These are phyloP conservation scores for Candolleomyces aberdarensis DNA, from an alignment of 768 basidiomycete genomes.

Conservation along the genomic window DNA sequence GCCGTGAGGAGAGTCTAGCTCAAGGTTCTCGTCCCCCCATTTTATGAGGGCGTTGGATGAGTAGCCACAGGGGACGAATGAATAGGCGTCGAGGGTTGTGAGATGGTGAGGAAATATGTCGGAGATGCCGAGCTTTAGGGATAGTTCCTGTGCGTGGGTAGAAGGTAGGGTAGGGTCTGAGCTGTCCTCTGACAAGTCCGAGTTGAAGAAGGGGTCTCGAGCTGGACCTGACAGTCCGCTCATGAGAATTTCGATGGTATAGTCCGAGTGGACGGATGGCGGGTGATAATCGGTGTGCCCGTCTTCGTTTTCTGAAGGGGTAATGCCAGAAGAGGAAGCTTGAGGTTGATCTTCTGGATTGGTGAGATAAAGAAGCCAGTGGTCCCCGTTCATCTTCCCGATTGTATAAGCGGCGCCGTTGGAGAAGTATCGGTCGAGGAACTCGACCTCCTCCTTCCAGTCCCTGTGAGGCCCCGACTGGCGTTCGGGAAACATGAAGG, in stretches of 20 bases:
- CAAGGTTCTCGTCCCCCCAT: conserved; percentile 44
- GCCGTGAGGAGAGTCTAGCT: conserved; percentile 12
- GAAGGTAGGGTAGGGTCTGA: conserved; percentile 37
- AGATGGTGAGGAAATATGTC: conserved; percentile 76
- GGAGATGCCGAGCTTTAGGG: conserved; percentile 72
- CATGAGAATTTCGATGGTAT: conserved; percentile 98
- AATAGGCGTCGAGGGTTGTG: conserved; percentile 87
- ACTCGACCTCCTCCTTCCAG: conserved; percentile 92
- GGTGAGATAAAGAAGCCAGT: conserved; percentile 96
- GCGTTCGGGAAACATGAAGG: conserved; percentile 98
- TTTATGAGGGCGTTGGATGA: conserved; percentile 87
- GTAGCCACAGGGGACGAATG: conserved; percentile 95
- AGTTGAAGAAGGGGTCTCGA: conserved; percentile 74
- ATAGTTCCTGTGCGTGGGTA: conserved; percentile 57
- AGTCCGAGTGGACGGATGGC: conserved; percentile 55
- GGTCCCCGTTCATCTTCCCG: conserved; percentile 97
- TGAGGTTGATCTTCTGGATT: conserved; percentile 39
- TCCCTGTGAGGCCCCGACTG: conserved; percentile 90
- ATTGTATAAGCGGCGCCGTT: conserved; percentile 93
- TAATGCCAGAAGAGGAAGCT: conserved; percentile 9
- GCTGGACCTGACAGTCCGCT: conserved; percentile 76
- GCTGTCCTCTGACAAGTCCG: conserved; percentile 24
- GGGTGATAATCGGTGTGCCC: neutral
- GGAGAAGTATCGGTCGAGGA: conserved; percentile 85
- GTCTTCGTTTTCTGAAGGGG: conserved; percentile 12